phyloP scores from a whole-genome alignment of 2,329 filamentous ascomycete species.

The Fusarium dimerum region DNA sequence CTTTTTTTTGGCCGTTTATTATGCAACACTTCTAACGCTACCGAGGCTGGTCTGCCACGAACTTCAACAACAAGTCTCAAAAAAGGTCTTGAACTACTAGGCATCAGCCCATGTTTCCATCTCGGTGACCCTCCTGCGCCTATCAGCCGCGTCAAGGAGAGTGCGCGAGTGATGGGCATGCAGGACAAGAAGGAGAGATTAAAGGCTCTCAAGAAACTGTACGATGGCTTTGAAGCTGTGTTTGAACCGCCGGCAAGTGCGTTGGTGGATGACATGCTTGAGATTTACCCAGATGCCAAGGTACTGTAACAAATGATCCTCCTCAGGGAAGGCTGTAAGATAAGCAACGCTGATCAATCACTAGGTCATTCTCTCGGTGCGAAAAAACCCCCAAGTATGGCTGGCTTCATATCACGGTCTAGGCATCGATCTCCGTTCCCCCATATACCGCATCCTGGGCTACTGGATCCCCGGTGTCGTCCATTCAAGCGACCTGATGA shows the following conservation, averaged over 20 bases:
- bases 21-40: not conserved
- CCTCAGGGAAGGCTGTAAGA: no score
- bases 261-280: conserved; percentile 19
- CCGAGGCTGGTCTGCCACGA: conserved; percentile 16
- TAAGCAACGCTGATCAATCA: no score
- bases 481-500: conserved; percentile 19
- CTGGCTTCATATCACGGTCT: conserved; percentile 18
- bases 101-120: conserved; percentile 16
- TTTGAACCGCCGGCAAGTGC: conserved; percentile 21
- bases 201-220: conserved; percentile 15
- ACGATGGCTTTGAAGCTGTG: conserved; percentile 20
- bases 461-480: conserved; percentile 22
- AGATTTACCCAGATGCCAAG: conserved; percentile 16
- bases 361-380: conserved; percentile 19
- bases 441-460: conserved; percentile 13
- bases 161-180: conserved; percentile 14
- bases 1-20: not conserved
- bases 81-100: conserved; percentile 19
- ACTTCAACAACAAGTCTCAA: conserved; percentile 22
- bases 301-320: not conserved
- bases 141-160: conserved; percentile 16
- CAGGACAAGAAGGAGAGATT: conserved; percentile 16
- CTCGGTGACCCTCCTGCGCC: conserved; percentile 20
- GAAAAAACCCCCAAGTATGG: conserved; percentile 21
- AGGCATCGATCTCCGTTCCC: conserved; percentile 20